Percentiles rank a stretch among this genome's conserved stretches.
phyloP scores from a whole-genome alignment of 306 rosid genomes.

The Senna tora region DNA sequence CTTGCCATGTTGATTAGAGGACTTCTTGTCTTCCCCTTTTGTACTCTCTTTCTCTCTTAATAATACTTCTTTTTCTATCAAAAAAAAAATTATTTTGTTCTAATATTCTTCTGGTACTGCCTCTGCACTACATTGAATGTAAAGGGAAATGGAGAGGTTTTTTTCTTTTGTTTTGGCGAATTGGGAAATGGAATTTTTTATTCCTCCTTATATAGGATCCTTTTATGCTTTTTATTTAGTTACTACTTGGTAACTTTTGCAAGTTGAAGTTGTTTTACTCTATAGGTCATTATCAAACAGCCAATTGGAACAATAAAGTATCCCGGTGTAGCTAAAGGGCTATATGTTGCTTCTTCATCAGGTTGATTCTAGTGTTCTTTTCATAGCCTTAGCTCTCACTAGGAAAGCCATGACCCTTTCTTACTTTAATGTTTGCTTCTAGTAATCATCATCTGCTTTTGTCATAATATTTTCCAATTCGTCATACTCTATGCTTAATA shows the following conservation, averaged over 20 bases:
- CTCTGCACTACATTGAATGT: background rate
- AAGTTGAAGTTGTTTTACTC: slow-evolving; percentile 32
- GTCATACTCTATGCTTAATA: background rate
- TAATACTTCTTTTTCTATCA: no score
- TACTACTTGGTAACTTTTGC: background rate
- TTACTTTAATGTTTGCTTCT: background rate
- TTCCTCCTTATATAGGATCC: background rate
- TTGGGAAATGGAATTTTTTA: background rate
- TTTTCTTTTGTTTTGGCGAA: background rate
- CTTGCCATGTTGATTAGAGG: no score
- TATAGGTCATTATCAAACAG: slow-evolving; percentile 72
- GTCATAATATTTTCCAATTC: slow-evolving; percentile 21
- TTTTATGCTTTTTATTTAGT: background rate
- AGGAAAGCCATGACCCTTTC: slow-evolving; percentile 19
- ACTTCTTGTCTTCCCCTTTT: no score
- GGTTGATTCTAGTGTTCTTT: slow-evolving; percentile 39
- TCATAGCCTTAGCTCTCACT: slow-evolving; percentile 2
- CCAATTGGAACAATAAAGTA: slow-evolving; percentile 78
- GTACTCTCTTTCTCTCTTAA: no score
- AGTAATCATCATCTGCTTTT: background rate
- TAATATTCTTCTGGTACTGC: slow-evolving; percentile 4
- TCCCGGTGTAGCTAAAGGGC: slow-evolving; percentile 72
- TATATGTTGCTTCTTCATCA: slow-evolving; percentile 52
- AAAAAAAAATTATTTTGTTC: no score
- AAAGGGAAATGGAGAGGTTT: background rate